Conservation (phyloP, 306 rosid genomes). For the Rosa rugosa region DNA sequence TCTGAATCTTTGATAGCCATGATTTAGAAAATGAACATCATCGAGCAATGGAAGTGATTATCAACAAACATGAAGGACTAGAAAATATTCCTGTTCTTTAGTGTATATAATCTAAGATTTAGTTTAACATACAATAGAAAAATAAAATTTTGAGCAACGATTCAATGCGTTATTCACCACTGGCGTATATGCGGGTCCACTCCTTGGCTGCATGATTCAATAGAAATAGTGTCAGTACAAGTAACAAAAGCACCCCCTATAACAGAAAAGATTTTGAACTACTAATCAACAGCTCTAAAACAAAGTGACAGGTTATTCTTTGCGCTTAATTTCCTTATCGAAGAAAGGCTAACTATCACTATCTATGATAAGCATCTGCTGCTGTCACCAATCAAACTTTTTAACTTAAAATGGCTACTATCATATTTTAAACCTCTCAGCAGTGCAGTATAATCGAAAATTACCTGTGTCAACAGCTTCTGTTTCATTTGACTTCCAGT, state of each 20-base stretch:
- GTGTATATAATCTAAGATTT: not conserved
- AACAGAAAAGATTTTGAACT: not conserved
- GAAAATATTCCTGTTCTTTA: not conserved
- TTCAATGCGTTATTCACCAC: constrained; percentile 58
- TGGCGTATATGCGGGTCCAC: constrained; percentile 86
- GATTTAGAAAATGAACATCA: not conserved
- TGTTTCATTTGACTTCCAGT: constrained; percentile 72
- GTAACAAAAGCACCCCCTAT: not conserved
- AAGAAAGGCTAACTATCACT: not conserved
- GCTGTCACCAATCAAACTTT: not conserved
- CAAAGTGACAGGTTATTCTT: not conserved
- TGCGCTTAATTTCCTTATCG: not conserved
- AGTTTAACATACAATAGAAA: not conserved
- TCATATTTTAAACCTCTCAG: not conserved
- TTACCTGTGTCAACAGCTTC: constrained; percentile 89
- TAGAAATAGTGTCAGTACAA: not conserved
- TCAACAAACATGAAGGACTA: constrained; percentile 1
- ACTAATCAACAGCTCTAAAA: not conserved
- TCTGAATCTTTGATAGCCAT: not conserved
- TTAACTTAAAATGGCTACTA: not conserved
- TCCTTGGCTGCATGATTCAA: constrained; percentile 73
- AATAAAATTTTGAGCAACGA: not conserved
- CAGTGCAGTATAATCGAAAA: not conserved
- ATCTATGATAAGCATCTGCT: not conserved
- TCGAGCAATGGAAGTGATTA: not conserved